These are phyloP conservation scores for Populus hybrid DNA, from an alignment of 441 rosid genomes.

Conservation along the genomic window DNA sequence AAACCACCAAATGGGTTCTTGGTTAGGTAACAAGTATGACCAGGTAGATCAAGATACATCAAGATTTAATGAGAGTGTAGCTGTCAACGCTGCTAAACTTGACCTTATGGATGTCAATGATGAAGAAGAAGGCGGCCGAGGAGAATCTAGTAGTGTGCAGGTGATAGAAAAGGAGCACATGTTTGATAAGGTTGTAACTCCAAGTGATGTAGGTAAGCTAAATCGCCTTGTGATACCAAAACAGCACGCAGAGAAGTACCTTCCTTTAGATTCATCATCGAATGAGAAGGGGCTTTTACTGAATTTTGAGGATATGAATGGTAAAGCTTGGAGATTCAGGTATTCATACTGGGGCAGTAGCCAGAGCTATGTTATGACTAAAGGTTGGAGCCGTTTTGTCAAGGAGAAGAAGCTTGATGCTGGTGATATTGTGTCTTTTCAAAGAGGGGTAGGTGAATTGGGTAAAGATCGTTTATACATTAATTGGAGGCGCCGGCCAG, in stretches of 20 bases:
- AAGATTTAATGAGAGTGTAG: conserved; percentile 10
- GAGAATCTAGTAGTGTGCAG: neutral
- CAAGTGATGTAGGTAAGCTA: conserved; percentile 84
- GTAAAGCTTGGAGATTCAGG: conserved; percentile 88
- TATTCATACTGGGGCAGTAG: conserved; percentile 98
- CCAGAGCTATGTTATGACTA: conserved; percentile 98
- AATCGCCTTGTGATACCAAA: conserved; percentile 93
- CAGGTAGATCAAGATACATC: conserved; percentile 18
- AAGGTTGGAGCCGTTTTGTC: conserved; percentile 99
- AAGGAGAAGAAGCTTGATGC: conserved; percentile 97
- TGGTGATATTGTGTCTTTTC: conserved; percentile 87
- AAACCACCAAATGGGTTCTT: conserved; percentile 28
- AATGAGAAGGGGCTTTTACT: conserved; percentile 79
- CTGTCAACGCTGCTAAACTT: conserved; percentile 2
- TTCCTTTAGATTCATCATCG: conserved; percentile 73
- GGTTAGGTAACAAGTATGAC: conserved; percentile 30
- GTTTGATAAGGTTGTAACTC: conserved; percentile 27
- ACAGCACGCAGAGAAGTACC: conserved; percentile 92
- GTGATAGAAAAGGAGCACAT: conserved; percentile 20
- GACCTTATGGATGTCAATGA: conserved; percentile 28
- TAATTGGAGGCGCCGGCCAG: conserved; percentile 87
- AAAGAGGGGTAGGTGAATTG: conserved; percentile 67
- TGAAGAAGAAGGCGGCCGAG: conserved; percentile 3
- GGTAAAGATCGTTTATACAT: conserved; percentile 61
- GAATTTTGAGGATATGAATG: conserved; percentile 84